Conservation (phyloP, 441 rosid genomes). For the Codiaeum variegatum region DNA sequence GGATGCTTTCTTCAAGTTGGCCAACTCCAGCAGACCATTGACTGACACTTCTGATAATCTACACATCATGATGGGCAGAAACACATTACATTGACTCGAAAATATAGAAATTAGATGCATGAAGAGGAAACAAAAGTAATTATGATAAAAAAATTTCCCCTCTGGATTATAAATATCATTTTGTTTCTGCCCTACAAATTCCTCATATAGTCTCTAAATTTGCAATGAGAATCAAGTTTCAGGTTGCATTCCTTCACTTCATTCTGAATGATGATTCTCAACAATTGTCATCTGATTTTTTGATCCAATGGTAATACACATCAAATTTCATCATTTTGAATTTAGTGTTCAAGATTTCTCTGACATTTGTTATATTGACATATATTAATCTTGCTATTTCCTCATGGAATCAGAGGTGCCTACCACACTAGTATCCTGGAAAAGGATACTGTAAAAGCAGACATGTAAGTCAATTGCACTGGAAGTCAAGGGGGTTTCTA, state of each 20-base stretch:
- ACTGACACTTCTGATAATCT: conserved; percentile 93
- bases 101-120: conserved; percentile 5
- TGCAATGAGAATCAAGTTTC: conserved; percentile 2
- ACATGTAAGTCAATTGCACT: background rate
- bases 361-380: background rate
- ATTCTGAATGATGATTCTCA: background rate
- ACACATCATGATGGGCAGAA: conserved; percentile 20
- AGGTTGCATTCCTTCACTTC: background rate
- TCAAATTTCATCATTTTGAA: background rate
- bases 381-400: background rate
- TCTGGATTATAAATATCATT: background rate
- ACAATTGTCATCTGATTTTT: background rate
- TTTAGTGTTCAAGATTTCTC: background rate
- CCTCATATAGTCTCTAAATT: background rate
- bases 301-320: background rate
- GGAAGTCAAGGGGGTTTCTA: conserved; percentile 24
- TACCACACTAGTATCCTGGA: background rate
- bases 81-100: conserved; percentile 5
- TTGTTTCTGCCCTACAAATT: background rate
- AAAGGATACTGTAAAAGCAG: background rate
- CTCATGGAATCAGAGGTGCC: background rate
- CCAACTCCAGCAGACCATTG: conserved; percentile 98
- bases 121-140: background rate
- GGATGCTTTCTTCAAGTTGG: conserved; percentile 95
- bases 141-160: background rate